A percentile compares a stretch with the other conserved stretches of the same genome.
Conservation (phyloP, 768 basidiomycete genomes). For the Leucocoprinus leucothites region DNA sequence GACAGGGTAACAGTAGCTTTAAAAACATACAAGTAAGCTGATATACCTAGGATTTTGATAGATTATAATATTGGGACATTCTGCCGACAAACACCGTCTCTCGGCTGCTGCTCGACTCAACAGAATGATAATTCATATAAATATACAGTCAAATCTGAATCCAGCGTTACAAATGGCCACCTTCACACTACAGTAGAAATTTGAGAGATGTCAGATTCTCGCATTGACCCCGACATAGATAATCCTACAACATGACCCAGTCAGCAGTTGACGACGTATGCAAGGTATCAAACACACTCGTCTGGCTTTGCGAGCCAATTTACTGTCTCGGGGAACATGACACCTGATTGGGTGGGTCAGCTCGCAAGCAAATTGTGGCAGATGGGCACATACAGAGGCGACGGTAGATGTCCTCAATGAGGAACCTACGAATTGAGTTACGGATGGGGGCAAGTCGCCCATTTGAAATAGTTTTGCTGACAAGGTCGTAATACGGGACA, state of each 20-base stretch:
- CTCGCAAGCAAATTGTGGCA: background rate
- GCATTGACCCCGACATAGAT: constrained; percentile 60
- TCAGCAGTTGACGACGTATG: background rate
- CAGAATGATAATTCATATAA: too few relatives aligned
- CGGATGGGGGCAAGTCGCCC: constrained; percentile 16
- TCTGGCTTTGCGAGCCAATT: constrained; percentile 58
- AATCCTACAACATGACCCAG: constrained; percentile 31
- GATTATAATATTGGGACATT: too few relatives aligned
- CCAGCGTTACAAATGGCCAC: too few relatives aligned
- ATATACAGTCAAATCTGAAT: too few relatives aligned
- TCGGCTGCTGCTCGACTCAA: too few relatives aligned
- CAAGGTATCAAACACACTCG: constrained; percentile 35
- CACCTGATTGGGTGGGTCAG: constrained; percentile 28
- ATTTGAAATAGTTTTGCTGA: too few relatives aligned
- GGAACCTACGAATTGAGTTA: constrained; percentile 42
- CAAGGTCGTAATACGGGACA: too few relatives aligned
- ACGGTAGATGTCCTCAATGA: constrained; percentile 64
- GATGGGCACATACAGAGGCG: constrained; percentile 39
- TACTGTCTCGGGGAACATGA: constrained; percentile 61
- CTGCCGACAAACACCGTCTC: too few relatives aligned
- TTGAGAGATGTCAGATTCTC: constrained; percentile 29
- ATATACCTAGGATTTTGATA: too few relatives aligned
- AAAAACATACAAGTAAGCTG: too few relatives aligned
- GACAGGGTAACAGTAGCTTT: too few relatives aligned
- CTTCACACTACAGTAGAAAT: too few relatives aligned